These are phyloP conservation scores for Chlorella sp. DNA, from an alignment of 139 green algal species.

Conservation along the genomic window DNA sequence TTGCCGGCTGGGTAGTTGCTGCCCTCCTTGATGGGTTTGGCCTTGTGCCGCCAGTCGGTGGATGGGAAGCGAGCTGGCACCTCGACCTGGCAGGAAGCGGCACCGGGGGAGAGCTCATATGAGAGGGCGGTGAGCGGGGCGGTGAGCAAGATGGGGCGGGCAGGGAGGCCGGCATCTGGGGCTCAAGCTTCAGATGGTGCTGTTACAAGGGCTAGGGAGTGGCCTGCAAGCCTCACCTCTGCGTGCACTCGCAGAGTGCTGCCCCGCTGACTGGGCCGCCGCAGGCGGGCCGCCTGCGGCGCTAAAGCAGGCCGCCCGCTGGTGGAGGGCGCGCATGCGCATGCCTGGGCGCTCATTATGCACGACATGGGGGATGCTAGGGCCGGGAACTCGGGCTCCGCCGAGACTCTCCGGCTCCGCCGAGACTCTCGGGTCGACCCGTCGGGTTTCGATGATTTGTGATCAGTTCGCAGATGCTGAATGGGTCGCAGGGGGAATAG, in stretches of 20 bases:
- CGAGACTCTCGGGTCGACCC: neutral
- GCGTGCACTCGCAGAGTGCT: neutral
- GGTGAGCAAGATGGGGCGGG: neutral
- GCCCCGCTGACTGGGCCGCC: neutral
- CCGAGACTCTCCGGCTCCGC: neutral
- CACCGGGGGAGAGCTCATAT: neutral
- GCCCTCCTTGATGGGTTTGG: conserved; percentile 77
- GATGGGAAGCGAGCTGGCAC: conserved; percentile 9
- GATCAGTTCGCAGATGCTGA: neutral
- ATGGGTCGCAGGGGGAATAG: neutral
- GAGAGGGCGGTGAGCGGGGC: neutral
- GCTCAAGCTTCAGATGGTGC: neutral
- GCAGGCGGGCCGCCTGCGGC: neutral
- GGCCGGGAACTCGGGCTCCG: neutral
- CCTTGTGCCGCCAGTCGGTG: conserved; percentile 64
- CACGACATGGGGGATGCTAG: neutral
- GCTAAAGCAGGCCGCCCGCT: neutral
- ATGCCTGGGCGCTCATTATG: neutral
- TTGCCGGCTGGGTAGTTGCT: conserved; percentile 88
- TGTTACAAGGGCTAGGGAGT: neutral
- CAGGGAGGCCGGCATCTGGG: neutral
- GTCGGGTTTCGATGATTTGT: no score
- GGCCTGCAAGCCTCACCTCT: neutral
- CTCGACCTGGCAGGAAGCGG: conserved; percentile 12
- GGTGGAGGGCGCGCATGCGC: neutral